Evolutionary conservation across 805 yeast genomes (phyloP), one percentile per base, ranked within the genome.

Genomic region (Suhomyces tanzawaensis): DNA sequence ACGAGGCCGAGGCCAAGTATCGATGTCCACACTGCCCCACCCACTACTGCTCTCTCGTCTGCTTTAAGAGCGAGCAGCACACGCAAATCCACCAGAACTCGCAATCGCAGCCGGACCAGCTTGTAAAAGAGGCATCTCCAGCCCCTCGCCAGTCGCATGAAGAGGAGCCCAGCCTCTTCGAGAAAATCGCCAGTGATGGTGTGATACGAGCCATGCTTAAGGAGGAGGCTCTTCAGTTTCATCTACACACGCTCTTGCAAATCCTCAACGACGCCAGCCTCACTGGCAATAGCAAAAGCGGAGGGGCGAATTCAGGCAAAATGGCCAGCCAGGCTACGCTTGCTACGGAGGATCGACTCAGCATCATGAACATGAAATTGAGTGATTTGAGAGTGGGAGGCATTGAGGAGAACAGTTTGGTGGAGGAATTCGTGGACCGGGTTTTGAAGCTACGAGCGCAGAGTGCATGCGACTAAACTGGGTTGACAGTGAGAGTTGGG

Each of bases 321-420:
- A 68, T 18, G n/a, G 19, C 22, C 23, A 23, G 15, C 22, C 16
- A 19, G 15, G 30, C 16, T 12, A 11, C 9, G n/a, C 7, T 29
- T 4, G 13, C 71, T 14, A 41, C 57, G 7, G 87, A 81, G 17
- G 79, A 81, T 15, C 58, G 85, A 24, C 46, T 63, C 17, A 81
- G 75, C 18, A 70, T 82, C 9, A 85, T 85, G 2, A 72, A 79
- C 44, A 71, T 76, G 47, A 79, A 82, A 47, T 62, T 86, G 7
- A 67, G 76, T 6, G 78, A 77, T 37, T 60, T 86, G 12, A 60
- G 95, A 23, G 54, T 52, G 3, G 82, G 83, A 4, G 95, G 95
- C 0, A 38, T 66, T 0, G 87, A 85, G 47, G 76, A 75, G 34
- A 86, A 86, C 51, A 77, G 67, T 44, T 58, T 81, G 17, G 78